Conservation (phyloP, 2,329 filamentous ascomycete genomes). For the Stemphylium vesicarium region DNA sequence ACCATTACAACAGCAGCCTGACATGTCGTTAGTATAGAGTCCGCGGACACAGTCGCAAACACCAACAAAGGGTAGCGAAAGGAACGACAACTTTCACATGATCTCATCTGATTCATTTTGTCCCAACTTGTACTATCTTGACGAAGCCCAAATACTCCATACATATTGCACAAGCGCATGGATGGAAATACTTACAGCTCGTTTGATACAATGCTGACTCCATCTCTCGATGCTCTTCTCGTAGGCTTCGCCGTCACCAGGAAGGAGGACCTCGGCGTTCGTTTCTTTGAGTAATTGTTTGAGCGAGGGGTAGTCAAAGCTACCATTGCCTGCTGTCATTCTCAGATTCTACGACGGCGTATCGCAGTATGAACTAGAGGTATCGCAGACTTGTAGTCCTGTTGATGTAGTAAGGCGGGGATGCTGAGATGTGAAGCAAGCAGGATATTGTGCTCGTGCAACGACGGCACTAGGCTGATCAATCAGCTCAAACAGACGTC, state of each 20-base stretch:
- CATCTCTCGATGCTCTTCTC: constrained; percentile 35
- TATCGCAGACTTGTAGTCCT: not conserved
- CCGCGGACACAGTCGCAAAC: not conserved
- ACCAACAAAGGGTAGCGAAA: not conserved
- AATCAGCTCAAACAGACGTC: too few species aligned
- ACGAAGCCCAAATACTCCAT: not conserved
- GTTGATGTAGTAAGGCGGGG: not conserved
- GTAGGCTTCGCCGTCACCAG: constrained; percentile 29
- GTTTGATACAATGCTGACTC: constrained; percentile 39
- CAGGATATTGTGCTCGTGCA: too few species aligned
- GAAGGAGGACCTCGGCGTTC: constrained; percentile 30
- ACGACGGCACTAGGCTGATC: too few species aligned
- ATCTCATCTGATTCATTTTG: too few species aligned
- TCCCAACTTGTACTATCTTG: too few species aligned
- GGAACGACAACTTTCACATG: not conserved
- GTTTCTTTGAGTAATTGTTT: constrained; percentile 27
- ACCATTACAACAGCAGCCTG: constrained; percentile 34
- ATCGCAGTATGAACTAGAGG: too few species aligned
- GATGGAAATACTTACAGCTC: constrained; percentile 25
- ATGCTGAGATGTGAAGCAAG: not conserved
- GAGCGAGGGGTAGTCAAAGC: constrained; percentile 27
- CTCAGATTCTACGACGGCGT: not conserved
- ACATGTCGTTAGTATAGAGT: not conserved
- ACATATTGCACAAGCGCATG: not conserved
- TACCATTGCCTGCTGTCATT: constrained; percentile 16